Percentiles rank a stretch among this genome's conserved stretches.
These are phyloP conservation scores for Malus fusca DNA, from an alignment of 306 rosid species.

Conservation along the genomic window DNA sequence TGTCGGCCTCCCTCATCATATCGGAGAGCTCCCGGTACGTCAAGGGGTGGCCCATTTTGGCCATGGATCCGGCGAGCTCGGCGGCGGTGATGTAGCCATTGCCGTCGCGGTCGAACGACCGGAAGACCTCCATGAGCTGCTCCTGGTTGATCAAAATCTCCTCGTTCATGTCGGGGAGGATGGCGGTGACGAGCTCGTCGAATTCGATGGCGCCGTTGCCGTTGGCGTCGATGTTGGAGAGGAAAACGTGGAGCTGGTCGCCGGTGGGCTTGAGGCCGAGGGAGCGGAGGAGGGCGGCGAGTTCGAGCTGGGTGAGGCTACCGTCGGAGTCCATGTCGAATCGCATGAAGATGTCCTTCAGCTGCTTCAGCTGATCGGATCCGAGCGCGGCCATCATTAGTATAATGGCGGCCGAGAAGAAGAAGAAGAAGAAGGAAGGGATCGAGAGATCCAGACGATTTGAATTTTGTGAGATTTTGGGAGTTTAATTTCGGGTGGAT, in stretches of 20 bases:
- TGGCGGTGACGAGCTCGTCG: conserved; percentile 54
- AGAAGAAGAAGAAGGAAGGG: neutral
- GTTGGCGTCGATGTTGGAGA: conserved; percentile 61
- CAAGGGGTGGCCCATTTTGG: conserved; percentile 78
- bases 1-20: conserved; percentile 72
- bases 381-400: conserved; percentile 26
- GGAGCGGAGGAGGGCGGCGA: conserved; percentile 79
- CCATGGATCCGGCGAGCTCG: conserved; percentile 82
- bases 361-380: conserved; percentile 52
- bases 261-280: conserved; percentile 74
- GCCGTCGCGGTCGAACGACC: conserved; percentile 74
- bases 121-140: conserved; percentile 63
- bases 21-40: conserved; percentile 53
- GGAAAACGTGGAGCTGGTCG: conserved; percentile 48
- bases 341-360: conserved; percentile 59
- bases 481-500: neutral
- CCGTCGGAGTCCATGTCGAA: conserved; percentile 91
- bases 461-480: neutral
- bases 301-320: conserved; percentile 79
- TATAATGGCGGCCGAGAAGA: neutral
- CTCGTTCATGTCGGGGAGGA: conserved; percentile 46
- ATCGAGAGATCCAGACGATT: neutral
- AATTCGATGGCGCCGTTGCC: conserved; percentile 68
- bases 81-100: conserved; percentile 70
- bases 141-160: conserved; percentile 58